Base-by-base conservation (phyloP, 23 red algal species). In the Gracilaria gracilis region DNA sequence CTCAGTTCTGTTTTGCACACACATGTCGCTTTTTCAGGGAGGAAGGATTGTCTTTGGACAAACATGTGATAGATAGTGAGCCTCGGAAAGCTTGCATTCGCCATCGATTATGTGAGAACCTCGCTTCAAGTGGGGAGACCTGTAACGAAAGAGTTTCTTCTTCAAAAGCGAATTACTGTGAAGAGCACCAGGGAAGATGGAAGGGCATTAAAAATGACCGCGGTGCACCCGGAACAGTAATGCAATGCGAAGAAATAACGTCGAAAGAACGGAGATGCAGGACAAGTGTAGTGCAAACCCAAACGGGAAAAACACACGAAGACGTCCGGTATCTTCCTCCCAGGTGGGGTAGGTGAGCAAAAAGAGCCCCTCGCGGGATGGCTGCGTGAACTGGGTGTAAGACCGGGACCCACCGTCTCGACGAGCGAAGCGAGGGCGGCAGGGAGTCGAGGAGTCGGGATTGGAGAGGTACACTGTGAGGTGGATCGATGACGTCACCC, bases 231-330 rank as follows among this genome's bases (percentile, higher is more conserved):
- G 37, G 46, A 50, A 74, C 9, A 51, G 40, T 40, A 78, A 57
- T 39, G 73, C 70, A 79, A 64, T 89, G 85, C 48, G 67, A 76
- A 50, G 85, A 71, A 27, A 89, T 37, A 14, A 89, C 67, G 3
- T 55, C 16, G 2, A 76, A 67, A 28, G 54, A 46, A 17, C 49
- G 54, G n/a, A 64, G 85, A 23, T 89, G 85, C 73, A 64, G 55
- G 24, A 28, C 71, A 79, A 53, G 0, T 70, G 50, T n/a, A n/a
- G n/a, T n/a, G n/a, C n/a, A n/a, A n/a, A n/a, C n/a, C n/a, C n/a
- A n/a, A n/a, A n/a, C n/a, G n/a, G n/a, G n/a, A n/a, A n/a, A n/a
- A n/a, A n/a, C n/a, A n/a, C n/a, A n/a, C n/a, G n/a, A n/a, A n/a
- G n/a, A n/a, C n/a, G n/a, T n/a, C n/a, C n/a, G n/a, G n/a, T n/a